A percentile compares a stretch with the other conserved stretches of the same genome.
Conservation (phyloP, 805 yeast species). For the Saccharomycopsis olivae region DNA sequence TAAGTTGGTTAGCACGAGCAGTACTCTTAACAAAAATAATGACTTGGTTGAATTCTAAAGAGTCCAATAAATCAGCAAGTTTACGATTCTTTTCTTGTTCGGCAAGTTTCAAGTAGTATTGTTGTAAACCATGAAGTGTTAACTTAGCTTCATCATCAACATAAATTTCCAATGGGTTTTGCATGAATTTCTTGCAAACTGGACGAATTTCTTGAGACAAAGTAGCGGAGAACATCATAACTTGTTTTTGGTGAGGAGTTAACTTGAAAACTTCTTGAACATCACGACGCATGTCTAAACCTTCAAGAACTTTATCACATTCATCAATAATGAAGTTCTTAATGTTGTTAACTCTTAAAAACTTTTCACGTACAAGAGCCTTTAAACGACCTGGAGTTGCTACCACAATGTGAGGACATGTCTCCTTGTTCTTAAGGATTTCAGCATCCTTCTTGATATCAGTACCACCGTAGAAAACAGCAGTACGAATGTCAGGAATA, state of each 20-base stretch:
- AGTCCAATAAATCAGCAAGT: conserved; percentile 86
- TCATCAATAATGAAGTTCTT: conserved; percentile 95
- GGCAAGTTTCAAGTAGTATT: conserved; percentile 79
- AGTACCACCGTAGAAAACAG: conserved; percentile 95
- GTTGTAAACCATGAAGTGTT: conserved; percentile 96
- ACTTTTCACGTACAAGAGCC: conserved; percentile 87
- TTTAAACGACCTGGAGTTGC: conserved; percentile 98
- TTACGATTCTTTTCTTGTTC: conserved; percentile 91
- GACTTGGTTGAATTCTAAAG: conserved; percentile 95
- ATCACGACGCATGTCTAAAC: conserved; percentile 91
- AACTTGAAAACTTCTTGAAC: conserved; percentile 96
- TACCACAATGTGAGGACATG: conserved; percentile 94
- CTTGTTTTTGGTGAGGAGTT: conserved; percentile 97
- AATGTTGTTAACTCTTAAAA: conserved; percentile 74
- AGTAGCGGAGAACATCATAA: conserved; percentile 98
- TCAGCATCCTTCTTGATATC: conserved; percentile 79
- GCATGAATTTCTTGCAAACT: conserved; percentile 95
- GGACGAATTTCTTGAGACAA: conserved; percentile 91
- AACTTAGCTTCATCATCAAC: conserved; percentile 97
- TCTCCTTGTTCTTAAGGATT: conserved; percentile 74
- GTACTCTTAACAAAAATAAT: conserved; percentile 91
- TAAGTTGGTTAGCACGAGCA: conserved; percentile 83
- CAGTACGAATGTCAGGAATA: conserved; percentile 95
- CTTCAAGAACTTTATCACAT: conserved; percentile 97
- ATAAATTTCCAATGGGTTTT: conserved; percentile 92